phyloP scores from a whole-genome alignment of 768 basidiomycete genomes.

The Chalciporus pseudorubinellus region DNA sequence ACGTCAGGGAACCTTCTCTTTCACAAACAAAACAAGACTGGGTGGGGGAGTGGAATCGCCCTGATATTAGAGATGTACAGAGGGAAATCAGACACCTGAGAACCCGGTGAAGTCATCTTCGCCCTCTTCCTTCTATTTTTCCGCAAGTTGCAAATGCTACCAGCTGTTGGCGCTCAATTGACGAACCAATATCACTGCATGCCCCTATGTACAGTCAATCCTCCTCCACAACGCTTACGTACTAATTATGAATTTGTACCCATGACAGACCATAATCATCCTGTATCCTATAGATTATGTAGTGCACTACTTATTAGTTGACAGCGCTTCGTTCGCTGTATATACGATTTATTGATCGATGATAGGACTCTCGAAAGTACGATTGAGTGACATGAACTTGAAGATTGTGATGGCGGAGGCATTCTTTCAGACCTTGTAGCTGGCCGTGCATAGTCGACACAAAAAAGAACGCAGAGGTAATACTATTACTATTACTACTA shows the following conservation, averaged over 20 bases:
- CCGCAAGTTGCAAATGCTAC: background rate
- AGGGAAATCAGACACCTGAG: slow-evolving; percentile 33
- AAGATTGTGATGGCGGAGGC: too few relatives aligned
- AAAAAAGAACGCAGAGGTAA: too few relatives aligned
- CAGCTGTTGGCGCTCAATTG: slow-evolving; percentile 21
- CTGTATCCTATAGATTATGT: background rate
- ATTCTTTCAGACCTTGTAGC: too few relatives aligned
- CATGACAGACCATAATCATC: slow-evolving; percentile 11
- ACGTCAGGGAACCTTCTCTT: background rate
- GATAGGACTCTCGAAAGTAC: too few relatives aligned
- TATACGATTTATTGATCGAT: too few relatives aligned
- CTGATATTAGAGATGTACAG: slow-evolving; percentile 39
- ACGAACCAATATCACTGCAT: background rate
- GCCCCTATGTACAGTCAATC: background rate
- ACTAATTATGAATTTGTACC: slow-evolving; percentile 1
- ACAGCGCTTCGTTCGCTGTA: too few relatives aligned
- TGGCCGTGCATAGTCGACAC: too few relatives aligned
- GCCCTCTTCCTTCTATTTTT: background rate
- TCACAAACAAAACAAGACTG: slow-evolving; percentile 20
- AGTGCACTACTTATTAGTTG: too few relatives aligned
- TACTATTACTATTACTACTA: too few relatives aligned
- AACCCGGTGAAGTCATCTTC: slow-evolving; percentile 6
- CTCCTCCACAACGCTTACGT: too few relatives aligned
- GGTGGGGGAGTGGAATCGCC: slow-evolving; percentile 43
- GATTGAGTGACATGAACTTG: too few relatives aligned